Base-by-base conservation (phyloP, 371 early-diverging fungal species). In the Apophysomyces trapeziformis region DNA sequence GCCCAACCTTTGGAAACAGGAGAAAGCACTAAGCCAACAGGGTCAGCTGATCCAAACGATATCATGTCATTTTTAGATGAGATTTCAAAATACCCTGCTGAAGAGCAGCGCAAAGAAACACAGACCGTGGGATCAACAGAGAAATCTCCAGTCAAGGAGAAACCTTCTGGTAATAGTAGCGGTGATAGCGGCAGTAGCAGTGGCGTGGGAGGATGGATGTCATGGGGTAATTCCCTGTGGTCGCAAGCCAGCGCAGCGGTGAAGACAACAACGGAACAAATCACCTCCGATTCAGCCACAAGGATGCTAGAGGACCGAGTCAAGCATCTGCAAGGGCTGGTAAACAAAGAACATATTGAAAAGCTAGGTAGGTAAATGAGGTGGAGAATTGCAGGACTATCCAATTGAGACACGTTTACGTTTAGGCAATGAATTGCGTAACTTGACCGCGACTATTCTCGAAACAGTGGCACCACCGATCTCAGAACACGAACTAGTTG, bases 401-500 rank as follows among this genome's bases (percentile, higher is more conserved):
- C 54, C 16, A 26, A 3, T 26, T 26, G 32, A 26, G 54, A 50
- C 54, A 21, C 21, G 3, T 9, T 36, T 35, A 26, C 32, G 11
- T 58, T 26, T 61, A 85, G 86, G 86, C 43, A 67, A 74, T 58
- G 80, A 85, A 36, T 66, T 86, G 38, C 82, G 77, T 60, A 76
- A 80, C 6, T 60, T 86, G 66, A 81, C 85, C 5, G 38, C 79
- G 37, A 82, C 86, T 2, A 79, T 89, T 7, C 58, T 89, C 41
- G 88, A 89, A 38, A 86, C 85, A 39, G 87, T 89, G 36, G 89
- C 86, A 7, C 89, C 89, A 14, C 88, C 89, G 41, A 87, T 89
- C 61, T 84, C 87, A 14, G 88, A 89, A 60, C 88, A 89, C 61
- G 90, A 88, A 64, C 64, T 89, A 11, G 90, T 89, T 1, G 87